Base-by-base conservation (phyloP, 2,329 filamentous ascomycete genomes). In the Bipolaris zeicola region DNA sequence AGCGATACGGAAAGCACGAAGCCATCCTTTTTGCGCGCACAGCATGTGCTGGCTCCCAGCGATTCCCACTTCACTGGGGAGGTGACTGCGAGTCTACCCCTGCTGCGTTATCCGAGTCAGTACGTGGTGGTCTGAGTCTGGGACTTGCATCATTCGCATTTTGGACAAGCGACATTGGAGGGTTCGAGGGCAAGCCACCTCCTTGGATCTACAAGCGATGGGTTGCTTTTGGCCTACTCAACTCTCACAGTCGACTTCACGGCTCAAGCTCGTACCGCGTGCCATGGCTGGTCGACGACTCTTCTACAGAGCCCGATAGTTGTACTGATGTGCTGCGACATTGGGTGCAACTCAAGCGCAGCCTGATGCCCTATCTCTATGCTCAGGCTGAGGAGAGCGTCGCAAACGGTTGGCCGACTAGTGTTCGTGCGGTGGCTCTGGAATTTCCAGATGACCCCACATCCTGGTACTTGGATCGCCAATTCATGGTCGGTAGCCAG, bases 181-280 rank as follows among this genome's bases (percentile, higher is more conserved):
- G 87, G 0, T 90, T 91, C 64, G 89, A 91, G 68, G 89, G 89
- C 2, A 82, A 76, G 3, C 88, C 89, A 3, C 82, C 81, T 2
- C 86, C 85, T 0, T 87, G 85, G 78, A 84, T 91, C 65, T 91
- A 91, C 76, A 91, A 91, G 77, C 85, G 89, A 46, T 91, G 89
- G 89, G 87, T 91, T 5, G 87, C 87, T n/a, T 90, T 91, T 72
- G 89, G 89, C 0, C 80, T 91, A 1, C 76, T 91, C 38, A 90
- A 87, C 63, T 85, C 84, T 8, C 89, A 91, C 73, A 89, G 86
- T 36, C 83, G 88, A 13, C 80, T 91, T 10, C 89, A 91, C 70
- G 89, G 89, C 2, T 88, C 85, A 48, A 84, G 81, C 58, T 88
- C 85, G 3, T 91, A 90, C 76, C 86, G 89, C 16, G 88, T 91